These are phyloP conservation scores for Arachis hypogaea DNA, from an alignment of 306 rosid species.

Conservation along the genomic window DNA sequence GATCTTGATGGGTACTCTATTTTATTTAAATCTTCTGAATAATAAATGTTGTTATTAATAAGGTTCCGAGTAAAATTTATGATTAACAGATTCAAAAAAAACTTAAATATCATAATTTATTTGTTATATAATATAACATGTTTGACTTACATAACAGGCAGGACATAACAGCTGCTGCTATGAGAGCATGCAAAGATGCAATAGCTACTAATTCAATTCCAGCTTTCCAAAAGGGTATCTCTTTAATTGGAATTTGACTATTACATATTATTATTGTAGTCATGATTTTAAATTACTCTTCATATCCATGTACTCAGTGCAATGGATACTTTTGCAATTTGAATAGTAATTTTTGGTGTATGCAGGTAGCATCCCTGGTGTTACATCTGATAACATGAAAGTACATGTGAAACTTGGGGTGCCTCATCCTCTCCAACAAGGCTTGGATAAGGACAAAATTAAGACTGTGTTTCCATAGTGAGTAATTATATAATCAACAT, in stretches of 20 bases:
- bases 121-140: background rate
- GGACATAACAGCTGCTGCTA: conserved; percentile 78
- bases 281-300: no score
- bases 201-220: conserved; percentile 82
- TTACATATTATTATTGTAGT: no score
- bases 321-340: background rate
- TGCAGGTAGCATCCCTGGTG: conserved; percentile 73
- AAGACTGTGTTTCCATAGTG: conserved; percentile 76
- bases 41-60: background rate
- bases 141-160: conserved; percentile 48
- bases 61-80: background rate
- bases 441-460: conserved; percentile 65
- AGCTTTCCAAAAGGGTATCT: conserved; percentile 69
- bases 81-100: background rate
- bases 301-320: background rate
- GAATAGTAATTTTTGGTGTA: background rate
- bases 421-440: conserved; percentile 64
- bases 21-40: background rate
- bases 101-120: no score
- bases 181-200: conserved; percentile 85
- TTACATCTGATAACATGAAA: conserved; percentile 69
- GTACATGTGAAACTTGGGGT: conserved; percentile 74
- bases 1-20: conserved; percentile 71
- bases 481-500: conserved; percentile 36
- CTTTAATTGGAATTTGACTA: background rate